Evolutionary conservation across 345 rosid species (phyloP).

Genomic region (Euphorbia lathyris): DNA sequence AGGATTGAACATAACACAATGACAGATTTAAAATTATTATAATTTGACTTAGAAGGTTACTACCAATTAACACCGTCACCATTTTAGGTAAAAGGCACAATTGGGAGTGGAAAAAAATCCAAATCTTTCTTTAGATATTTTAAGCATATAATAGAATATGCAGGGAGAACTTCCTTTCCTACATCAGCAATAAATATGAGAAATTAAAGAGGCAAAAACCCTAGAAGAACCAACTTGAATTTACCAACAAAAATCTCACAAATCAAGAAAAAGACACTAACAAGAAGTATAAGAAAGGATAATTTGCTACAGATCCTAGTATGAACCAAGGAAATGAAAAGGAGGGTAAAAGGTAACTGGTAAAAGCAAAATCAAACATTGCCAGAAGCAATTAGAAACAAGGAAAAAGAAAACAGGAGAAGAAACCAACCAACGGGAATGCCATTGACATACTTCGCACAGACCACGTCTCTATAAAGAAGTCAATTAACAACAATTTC

Average conservation of each 20-base stretch:
- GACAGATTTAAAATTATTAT: too few relatives aligned
- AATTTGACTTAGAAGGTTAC: too few relatives aligned
- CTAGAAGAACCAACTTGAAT: not conserved
- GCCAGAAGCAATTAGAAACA: too few relatives aligned
- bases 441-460: not conserved
- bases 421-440: not conserved
- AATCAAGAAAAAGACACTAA: not conserved
- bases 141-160: not conserved
- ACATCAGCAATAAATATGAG: not conserved
- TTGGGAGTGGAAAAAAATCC: too few relatives aligned
- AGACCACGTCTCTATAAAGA: not conserved
- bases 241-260: not conserved
- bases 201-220: not conserved
- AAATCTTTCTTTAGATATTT: too few relatives aligned
- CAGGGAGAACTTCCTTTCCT: not conserved
- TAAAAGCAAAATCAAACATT: too few relatives aligned
- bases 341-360: too few relatives aligned
- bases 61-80: too few relatives aligned
- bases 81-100: too few relatives aligned
- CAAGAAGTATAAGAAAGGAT: too few relatives aligned
- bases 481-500: not conserved
- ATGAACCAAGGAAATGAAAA: too few relatives aligned
- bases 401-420: not conserved
- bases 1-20: not conserved
- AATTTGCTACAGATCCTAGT: too few relatives aligned